These are phyloP conservation scores for Vigna reflexopilosa DNA, from an alignment of 306 rosid genomes.

Conservation along the genomic window DNA sequence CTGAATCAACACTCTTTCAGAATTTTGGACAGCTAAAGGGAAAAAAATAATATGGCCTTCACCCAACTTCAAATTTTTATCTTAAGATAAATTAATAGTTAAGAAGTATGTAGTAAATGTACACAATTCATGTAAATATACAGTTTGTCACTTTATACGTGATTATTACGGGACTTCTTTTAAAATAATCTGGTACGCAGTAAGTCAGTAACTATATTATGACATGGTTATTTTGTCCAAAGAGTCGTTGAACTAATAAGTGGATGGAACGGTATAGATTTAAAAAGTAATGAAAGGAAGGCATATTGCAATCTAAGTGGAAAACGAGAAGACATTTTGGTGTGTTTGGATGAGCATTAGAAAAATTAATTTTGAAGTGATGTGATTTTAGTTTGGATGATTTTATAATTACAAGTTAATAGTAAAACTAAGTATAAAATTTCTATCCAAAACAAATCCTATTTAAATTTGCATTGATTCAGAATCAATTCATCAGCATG, in stretches of 20 bases:
- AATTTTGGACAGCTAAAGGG: constrained; percentile 13
- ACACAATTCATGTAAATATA: not conserved
- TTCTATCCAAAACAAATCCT: not conserved
- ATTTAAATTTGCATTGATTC: not conserved
- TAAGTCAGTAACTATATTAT: not conserved
- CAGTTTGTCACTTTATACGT: not conserved
- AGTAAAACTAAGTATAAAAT: not conserved
- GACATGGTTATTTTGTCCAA: constrained; percentile 6
- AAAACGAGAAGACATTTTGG: too few relatives aligned
- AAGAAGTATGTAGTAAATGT: not conserved
- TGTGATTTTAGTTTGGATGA: too few relatives aligned
- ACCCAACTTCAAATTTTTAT: constrained; percentile 15
- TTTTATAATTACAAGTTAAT: not conserved
- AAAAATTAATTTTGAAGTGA: too few relatives aligned
- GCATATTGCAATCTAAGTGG: too few relatives aligned
- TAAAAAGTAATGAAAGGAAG: not conserved
- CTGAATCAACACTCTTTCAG: not conserved
- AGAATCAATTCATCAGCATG: not conserved
- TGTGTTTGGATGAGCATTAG: too few relatives aligned
- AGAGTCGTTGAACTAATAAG: constrained; percentile 4
- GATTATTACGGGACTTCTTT: not conserved
- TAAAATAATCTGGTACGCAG: not conserved
- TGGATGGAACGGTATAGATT: too few relatives aligned
- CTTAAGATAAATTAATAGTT: not conserved
- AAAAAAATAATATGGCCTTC: not conserved